Evolutionary conservation across 257 asterid species (phyloP), one percentile per base, ranked within the genome.

Genomic region (Handroanthus guayacan): DNA sequence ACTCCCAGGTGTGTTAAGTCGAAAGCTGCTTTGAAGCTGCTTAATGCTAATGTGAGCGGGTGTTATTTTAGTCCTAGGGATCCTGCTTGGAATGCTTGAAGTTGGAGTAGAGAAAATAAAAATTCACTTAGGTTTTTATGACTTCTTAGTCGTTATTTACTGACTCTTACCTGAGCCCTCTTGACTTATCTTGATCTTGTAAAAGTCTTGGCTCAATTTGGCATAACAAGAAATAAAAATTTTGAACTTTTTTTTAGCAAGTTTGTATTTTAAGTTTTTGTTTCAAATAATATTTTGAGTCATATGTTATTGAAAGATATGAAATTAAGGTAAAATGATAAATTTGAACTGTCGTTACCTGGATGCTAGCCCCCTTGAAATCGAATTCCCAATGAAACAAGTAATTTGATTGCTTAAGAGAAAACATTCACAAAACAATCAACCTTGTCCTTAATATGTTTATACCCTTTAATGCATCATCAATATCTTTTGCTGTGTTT

Each of bases 1-100:
- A 85, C 94, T 31, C 97, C 97, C 3, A 81, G 97, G 78, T 91
- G 92, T 75, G 90, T 91, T 13, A 87, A 82, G 64, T 83, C 89
- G 5, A 89, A 87, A 45, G 67, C 91, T 62, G 90, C 88, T 25
- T 69, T 89, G 75, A 83, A 89, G 82, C 87, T 91, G 80, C 90
- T 91, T 0, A 84, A 88, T 75, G 87, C 90, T 37, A 91, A 83
- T 34, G 89, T 89, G 62, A 80, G 67, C 75, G 88, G 74, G 36
- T 81, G 80, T 52, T 87, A 84, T 69, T 86, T 91, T 50, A 89
- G 97, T 48, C 87, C 90, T 17, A 91, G 91, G 83, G 90, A 88
- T 77, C 96, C 97, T 65, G 56, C 82, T 14, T 91, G 97, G 97
- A 82, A 18, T 16, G 84, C 96, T 74, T 91, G 84, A 91, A 78